phyloP scores from a whole-genome alignment of 192 early-diverging fungal genomes.

The Backusella sp. region DNA sequence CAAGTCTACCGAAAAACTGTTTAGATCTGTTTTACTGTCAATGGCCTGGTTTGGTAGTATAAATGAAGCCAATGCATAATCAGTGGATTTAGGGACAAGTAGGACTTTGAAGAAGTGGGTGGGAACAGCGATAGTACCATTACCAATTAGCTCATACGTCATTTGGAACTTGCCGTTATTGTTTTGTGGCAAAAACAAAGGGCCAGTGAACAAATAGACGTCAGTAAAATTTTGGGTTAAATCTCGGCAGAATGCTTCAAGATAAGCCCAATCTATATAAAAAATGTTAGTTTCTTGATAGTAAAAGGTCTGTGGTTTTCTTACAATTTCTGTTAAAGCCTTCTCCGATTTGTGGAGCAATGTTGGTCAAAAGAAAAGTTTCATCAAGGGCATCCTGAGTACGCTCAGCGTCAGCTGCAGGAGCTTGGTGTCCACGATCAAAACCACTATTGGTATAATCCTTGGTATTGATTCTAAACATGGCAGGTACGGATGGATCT shows the following conservation, averaged over 20 bases:
- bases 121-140: slow-evolving; percentile 49
- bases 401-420: slow-evolving; percentile 50
- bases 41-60: slow-evolving; percentile 80
- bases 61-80: slow-evolving; percentile 63
- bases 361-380: slow-evolving; percentile 45
- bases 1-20: slow-evolving; percentile 61
- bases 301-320: not conserved
- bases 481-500: slow-evolving; percentile 40
- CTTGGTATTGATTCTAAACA: slow-evolving; percentile 43
- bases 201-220: slow-evolving; percentile 55
- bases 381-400: slow-evolving; percentile 53
- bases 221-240: slow-evolving; percentile 47
- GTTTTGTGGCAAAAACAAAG: slow-evolving; percentile 49
- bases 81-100: slow-evolving; percentile 20
- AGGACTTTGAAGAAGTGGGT: slow-evolving; percentile 60
- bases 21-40: slow-evolving; percentile 54
- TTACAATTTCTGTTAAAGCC: slow-evolving; percentile 57
- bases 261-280: slow-evolving; percentile 47
- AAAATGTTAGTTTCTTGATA: not conserved
- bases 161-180: not conserved
- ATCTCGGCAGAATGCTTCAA: slow-evolving; percentile 48
- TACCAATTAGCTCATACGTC: slow-evolving; percentile 17
- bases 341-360: slow-evolving; percentile 32
- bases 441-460: slow-evolving; percentile 52
- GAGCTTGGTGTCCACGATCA: slow-evolving; percentile 59